Base-by-base conservation (phyloP, 768 basidiomycete species). In the Boletus rubropictus region DNA sequence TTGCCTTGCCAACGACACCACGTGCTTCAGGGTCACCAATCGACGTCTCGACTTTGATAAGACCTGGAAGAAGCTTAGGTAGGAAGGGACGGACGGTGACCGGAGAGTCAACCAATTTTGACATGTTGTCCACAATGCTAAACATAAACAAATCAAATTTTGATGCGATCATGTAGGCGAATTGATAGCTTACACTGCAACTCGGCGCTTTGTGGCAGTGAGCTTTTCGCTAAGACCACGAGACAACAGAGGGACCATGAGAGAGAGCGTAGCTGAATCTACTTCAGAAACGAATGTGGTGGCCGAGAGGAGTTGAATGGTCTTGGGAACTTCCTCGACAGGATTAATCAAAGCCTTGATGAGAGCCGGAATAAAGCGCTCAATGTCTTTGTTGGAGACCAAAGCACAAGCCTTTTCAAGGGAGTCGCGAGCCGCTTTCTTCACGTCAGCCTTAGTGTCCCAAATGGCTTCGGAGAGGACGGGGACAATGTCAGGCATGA, bases 251-350 rank as follows among this genome's bases (percentile, higher is more conserved):
- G 94, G 94, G 50, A 94, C 94, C 91, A 97, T 96, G 57, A 97
- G 83, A 59, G 94, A 96, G 57, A 97, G 86, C 56, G 94, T 96
- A 47, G 93, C 80, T 41, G 93, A 92, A 62, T 96, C 94, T 72
- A 97, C 94, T 78, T 97, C 94, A 43, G 94, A 90, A 89, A 97
- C 94, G 84, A 96, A 97, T 70, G 94, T 97, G 71, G 94, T 97
- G 49, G 94, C 83, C 71, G 94, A 92, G 72, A 96, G 91, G 73
- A 95, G 87, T 53, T 79, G 79, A 62, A 97, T 89, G 63, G 93
- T 96, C 61, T 82, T 86, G 61, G 94, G 89, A 49, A 97, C 94
- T 82, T 99, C 96, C 77, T 99, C 95, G 55, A 96, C 92, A 61
- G 96, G 96, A 79, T 99, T 94, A 74, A 97, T 92, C 64, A 98